phyloP scores from a whole-genome alignment of 23 red algal species.

The Gracilaria caudata region DNA sequence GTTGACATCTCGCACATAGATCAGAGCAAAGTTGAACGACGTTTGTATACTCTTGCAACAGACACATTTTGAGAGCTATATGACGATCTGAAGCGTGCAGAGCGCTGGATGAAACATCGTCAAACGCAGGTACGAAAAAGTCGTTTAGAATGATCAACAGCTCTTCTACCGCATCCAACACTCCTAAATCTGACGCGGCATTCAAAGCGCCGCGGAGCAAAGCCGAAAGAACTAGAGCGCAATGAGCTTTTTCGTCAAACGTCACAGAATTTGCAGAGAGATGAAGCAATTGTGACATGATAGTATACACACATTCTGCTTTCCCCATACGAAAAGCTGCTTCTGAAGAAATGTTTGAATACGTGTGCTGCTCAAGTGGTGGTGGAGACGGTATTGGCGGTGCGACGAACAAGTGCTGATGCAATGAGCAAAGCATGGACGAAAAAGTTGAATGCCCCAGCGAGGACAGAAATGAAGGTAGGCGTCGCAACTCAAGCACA shows the following conservation, averaged over 20 bases:
- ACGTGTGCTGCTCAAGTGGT: neutral
- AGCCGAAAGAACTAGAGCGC: neutral
- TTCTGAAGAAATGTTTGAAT: constrained; percentile 15
- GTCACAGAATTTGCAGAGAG: neutral
- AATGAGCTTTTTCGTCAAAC: constrained; percentile 20
- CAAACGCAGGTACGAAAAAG: constrained; percentile 28
- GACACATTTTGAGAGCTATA: constrained; percentile 21
- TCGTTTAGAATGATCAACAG: constrained; percentile 7
- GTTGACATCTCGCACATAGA: neutral
- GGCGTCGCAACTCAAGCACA: constrained; percentile 1
- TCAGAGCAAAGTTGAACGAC: constrained; percentile 5
- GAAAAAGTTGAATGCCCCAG: constrained; percentile 7
- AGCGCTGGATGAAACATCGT: neutral
- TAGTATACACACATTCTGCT: constrained; percentile 8
- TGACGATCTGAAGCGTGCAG: constrained; percentile 1
- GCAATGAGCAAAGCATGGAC: constrained; percentile 6
- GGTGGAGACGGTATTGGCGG: neutral
- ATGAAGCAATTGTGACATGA: constrained; percentile 21
- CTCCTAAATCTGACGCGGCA: neutral
- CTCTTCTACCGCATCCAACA: constrained; percentile 17
- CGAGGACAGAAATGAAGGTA: constrained; percentile 21
- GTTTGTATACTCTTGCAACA: neutral
- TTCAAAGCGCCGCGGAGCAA: constrained; percentile 2
- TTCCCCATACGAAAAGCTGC: constrained; percentile 16
- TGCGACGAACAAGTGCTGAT: neutral